Conservation (phyloP, 495 filamentous ascomycete species). For the Thermochaetoides thermophila region DNA sequence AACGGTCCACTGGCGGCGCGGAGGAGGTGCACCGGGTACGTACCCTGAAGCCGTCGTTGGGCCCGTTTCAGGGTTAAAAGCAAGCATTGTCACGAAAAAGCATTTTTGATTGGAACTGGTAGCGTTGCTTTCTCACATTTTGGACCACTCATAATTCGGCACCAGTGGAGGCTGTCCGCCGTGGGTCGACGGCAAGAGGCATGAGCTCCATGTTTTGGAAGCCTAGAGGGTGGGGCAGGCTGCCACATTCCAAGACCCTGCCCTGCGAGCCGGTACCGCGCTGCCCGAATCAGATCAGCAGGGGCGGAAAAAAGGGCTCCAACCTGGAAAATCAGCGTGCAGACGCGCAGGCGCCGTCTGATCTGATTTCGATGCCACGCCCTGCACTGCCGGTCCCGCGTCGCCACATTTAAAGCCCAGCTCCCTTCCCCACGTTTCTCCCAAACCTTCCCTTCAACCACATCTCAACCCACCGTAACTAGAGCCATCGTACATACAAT, state of each 20-base stretch:
- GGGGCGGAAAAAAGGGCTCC: constrained; percentile 10
- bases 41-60: too few relatives aligned
- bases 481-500: constrained; percentile 7
- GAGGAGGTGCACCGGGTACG: too few relatives aligned
- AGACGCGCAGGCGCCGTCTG: too few relatives aligned
- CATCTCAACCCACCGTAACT: constrained; percentile 28
- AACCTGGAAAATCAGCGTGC: constrained; percentile 18
- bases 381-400: constrained; percentile 13
- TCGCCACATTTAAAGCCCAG: constrained; percentile 28
- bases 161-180: too few relatives aligned
- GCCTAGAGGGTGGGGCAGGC: constrained; percentile 7
- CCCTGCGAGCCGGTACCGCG: constrained; percentile 4
- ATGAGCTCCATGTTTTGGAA: constrained; percentile 1
- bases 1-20: too few relatives aligned
- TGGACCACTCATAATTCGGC: constrained; percentile 8
- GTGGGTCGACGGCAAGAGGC: constrained; percentile 1
- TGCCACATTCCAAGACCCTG: too few relatives aligned
- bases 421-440: constrained; percentile 32
- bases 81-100: too few relatives aligned
- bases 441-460: constrained; percentile 14
- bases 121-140: background rate
- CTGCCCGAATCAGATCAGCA: constrained; percentile 9
- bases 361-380: constrained; percentile 27
- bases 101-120: too few relatives aligned
- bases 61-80: too few relatives aligned